Base-by-base conservation (phyloP, 2,329 filamentous ascomycete species). In the Curvularia lunata region DNA sequence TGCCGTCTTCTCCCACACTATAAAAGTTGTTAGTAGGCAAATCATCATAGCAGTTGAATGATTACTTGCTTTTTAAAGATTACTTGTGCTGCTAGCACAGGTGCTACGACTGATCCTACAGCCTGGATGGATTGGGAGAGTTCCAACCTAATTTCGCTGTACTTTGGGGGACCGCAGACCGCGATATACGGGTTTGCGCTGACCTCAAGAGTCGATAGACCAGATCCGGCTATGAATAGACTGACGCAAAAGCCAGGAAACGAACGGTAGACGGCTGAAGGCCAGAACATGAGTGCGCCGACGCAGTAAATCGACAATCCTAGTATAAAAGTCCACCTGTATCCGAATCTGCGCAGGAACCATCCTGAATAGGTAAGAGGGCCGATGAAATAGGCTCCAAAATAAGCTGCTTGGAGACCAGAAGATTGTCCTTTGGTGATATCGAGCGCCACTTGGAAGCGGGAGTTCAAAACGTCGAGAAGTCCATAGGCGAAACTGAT, bases 251-350 rank as follows among this genome's bases (percentile, higher is more conserved):
- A 93, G 8, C 90, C 91, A 25, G 83, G 85, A 69, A 92, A 93
- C 16, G 86, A 90, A 43, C 84, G 83, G 58, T 91, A 84, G 9
- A 93, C 85, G 7, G 88, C 89, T 1, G 88, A 89, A 0, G 91
- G 91, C 91, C 91, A 95, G 78, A 94, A 93, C 78, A 92, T 91
- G 62, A 94, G 86, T 34, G 90, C 91, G 62, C 84, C 83, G 66
- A 88, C 83, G 58, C 82, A 84, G 74, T 91, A 91, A 43, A 92
- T 82, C 56, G 78, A 81, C 6, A 92, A 81, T 37, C 90, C 91
- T 27, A 88, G 82, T 58, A 95, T 93, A 66, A 95, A 93, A 0
- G 90, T 91, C 41, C 86, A 86, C 64, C 91, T 90, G 78, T 92
- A 95, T 3, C 91, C 91, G 49, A 89, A 91, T 56, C 85, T 84